These are phyloP conservation scores for Setomelanomma holmii DNA, from an alignment of 2,329 filamentous ascomycete genomes.

Conservation along the genomic window DNA sequence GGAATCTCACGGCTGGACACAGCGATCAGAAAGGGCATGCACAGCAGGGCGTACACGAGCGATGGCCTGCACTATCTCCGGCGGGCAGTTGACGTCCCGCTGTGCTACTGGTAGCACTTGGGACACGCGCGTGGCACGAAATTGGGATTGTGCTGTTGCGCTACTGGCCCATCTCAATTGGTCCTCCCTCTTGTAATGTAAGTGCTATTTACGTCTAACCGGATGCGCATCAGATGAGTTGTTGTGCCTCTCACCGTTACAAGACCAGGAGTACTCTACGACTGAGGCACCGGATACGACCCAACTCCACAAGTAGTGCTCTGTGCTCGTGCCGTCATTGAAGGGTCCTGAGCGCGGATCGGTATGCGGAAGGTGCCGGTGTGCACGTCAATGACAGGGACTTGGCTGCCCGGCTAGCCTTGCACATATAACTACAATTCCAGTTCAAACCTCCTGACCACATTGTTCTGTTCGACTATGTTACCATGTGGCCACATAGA, in stretches of 20 bases:
- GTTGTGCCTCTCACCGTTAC: neutral
- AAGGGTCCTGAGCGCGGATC: neutral
- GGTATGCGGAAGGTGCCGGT: neutral
- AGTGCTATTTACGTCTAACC: neutral
- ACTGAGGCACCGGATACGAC: slow-evolving; percentile 2
- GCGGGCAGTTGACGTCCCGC: too few relatives aligned
- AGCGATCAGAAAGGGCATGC: slow-evolving; percentile 11
- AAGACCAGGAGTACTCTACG: neutral
- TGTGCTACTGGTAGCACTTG: neutral
- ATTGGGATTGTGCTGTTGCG: neutral
- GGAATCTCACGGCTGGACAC: slow-evolving; percentile 7
- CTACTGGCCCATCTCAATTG: neutral
- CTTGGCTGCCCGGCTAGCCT: neutral
- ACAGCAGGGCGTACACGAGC: slow-evolving; percentile 15
- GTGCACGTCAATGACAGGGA: neutral
- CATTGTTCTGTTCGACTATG: neutral
- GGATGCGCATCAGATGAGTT: neutral
- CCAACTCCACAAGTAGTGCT: neutral
- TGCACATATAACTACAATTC: neutral
- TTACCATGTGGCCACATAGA: too few relatives aligned
- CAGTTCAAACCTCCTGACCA: neutral
- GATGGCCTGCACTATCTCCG: slow-evolving; percentile 21
- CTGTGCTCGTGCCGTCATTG: slow-evolving; percentile 3
- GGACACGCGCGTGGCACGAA: neutral
- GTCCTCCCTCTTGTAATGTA: neutral